Evolutionary conservation across 2,329 filamentous ascomycete genomes (phyloP), one percentile per base, ranked within the genome.

Genomic region (Aureobasidium mangrovei): DNA sequence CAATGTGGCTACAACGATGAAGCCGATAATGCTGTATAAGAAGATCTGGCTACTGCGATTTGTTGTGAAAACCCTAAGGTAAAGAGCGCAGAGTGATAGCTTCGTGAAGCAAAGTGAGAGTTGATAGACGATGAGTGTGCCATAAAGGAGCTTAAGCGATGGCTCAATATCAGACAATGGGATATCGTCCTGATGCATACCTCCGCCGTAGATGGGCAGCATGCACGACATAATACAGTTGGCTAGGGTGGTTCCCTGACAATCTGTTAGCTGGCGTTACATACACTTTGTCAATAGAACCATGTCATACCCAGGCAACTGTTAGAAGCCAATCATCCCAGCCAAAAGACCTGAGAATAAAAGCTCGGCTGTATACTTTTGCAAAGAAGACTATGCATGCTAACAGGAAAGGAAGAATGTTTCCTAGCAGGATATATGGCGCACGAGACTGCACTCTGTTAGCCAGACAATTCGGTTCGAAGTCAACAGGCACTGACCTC

Each of bases 141-240:
- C 49, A 27, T 43, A 53, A 1, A 44, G 41, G 4, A 43, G 32
- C 18, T 53, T 43, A 31, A 44, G 39, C 4, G 49, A 36, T 8
- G 49, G 49, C 6, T 28, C 29, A 7, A 53, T 18, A 27, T 29
- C 26, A 18, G n/a, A 29, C 2, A 27, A 28, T 12, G 31, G 31
- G 2, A 35, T 27, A 29, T 53, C 40, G 9, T 40, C 26, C 10
- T 40, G 8, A 33, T 53, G 49, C n/a, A 53, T 6, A 9, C 49
- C 49, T n/a, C 39, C 49, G 24, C 49, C 49, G 24, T 43, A 53
- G 3, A 27, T 39, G 18, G 41, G 36, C 4, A 44, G 27, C 31
- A 53, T 4, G 29, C 49, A 53, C n/a, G 49, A 39, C 49, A 53
- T 53, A 31, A 53, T 53, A 8, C 49, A 53, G 10, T 53, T 53